Evolutionary conservation across 768 basidiomycete species (phyloP), one percentile per base, ranked within the genome.

Genomic region (Phlegmacium glaucopus): DNA sequence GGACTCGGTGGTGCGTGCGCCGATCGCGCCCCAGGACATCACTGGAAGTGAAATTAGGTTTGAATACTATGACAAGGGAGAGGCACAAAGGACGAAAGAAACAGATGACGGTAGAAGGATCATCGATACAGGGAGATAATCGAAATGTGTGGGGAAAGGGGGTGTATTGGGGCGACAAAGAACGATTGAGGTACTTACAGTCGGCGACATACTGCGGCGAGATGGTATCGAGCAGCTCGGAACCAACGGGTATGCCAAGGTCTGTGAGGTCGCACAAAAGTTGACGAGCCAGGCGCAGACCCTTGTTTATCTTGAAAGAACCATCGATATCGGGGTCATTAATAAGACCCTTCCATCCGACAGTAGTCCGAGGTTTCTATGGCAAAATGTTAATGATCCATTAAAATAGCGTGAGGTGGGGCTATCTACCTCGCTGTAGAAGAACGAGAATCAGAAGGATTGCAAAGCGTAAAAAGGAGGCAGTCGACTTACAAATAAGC

Each of bases 311-410:
- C 56, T 78, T 77, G 84, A 91, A 97, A 45, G 90, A 87, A 45
- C 90, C 91, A 61, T 97, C 90, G 62, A 98, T 89, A 61, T 94
- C 88, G 2, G 94, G 94, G 69, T 97, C 95, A 65, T 92, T 92
- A 63, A 88, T 89, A 59, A 90, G 76, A 32, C 95, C 96, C 72
- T 99, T 97, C 90, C 90, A 97, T 57, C 94, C 94, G 40, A 97
- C 94, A 2, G 94, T 98, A 25, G 95, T 98, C 48, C 95, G 80
- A 0, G 94, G 96, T 83, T 97, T 95, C 82, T 95, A 64, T 53
- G 46, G 22, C 39, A 37, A 37, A 57, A 27, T 49, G 55, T 46
- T 8, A 52, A 18, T 32, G 42, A 45, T 41, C 42, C 15, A 37
- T 16, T 18, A 47, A n/a, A 13, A 37, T 30, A 8, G 29, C 13